Evolutionary conservation across 2,329 filamentous ascomycete species (phyloP).

Genomic region (Aspergillus sp.): DNA sequence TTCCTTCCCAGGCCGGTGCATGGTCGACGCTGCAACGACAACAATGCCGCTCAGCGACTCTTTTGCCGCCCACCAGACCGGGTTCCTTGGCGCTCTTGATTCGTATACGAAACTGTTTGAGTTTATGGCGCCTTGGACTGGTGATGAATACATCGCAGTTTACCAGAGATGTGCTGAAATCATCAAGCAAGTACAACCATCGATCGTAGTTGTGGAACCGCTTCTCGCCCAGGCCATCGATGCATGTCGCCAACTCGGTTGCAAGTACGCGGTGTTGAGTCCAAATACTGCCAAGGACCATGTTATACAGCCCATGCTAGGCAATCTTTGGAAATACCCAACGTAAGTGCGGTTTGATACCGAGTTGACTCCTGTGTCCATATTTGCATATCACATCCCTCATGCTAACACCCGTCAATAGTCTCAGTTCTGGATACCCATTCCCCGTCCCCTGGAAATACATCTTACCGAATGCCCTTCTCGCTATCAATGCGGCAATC

Average conservation of each 20-base stretch:
- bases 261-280: conserved; percentile 38
- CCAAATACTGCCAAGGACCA: conserved; percentile 48
- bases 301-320: conserved; percentile 35
- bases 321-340: conserved; percentile 21
- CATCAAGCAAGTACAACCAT: conserved; percentile 23
- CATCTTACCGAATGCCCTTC: conserved; percentile 42
- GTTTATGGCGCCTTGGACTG: conserved; percentile 29
- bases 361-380: no score
- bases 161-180: conserved; percentile 29
- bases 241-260: conserved; percentile 34
- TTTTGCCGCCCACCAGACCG: conserved; percentile 25
- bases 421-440: conserved; percentile 41
- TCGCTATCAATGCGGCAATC: conserved; percentile 25
- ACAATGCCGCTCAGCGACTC: conserved; percentile 21
- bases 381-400: background rate
- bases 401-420: conserved; percentile 13
- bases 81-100: no score
- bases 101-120: conserved; percentile 16
- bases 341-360: conserved; percentile 9
- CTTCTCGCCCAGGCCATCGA: conserved; percentile 42
- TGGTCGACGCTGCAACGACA: conserved; percentile 18
- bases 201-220: conserved; percentile 41
- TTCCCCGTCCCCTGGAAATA: conserved; percentile 46
- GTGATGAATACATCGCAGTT: conserved; percentile 38
- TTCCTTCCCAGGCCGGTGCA: conserved; percentile 21